These are phyloP conservation scores for Argentina anserina DNA, from an alignment of 306 rosid genomes.

Conservation along the genomic window DNA sequence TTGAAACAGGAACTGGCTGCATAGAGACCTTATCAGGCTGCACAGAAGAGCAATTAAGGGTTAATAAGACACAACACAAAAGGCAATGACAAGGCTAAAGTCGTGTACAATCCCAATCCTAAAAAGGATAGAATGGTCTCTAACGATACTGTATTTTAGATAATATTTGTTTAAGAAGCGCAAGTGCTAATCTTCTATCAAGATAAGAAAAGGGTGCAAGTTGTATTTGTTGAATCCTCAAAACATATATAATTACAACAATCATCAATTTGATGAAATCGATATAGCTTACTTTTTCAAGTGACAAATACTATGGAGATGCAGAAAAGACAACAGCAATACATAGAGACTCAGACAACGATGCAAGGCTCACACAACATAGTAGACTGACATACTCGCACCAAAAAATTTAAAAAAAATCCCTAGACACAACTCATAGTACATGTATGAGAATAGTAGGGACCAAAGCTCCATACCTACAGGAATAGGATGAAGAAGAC, in stretches of 20 bases:
- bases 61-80: not conserved
- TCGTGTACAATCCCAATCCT: not conserved
- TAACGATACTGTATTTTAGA: not conserved
- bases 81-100: not conserved
- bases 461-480: conserved; percentile 27
- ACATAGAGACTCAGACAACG: not conserved
- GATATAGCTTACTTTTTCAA: not conserved
- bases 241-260: not conserved
- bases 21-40: conserved; percentile 67
- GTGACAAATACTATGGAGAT: not conserved
- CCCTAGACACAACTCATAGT: not conserved
- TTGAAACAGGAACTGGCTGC: conserved; percentile 84
- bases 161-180: not conserved
- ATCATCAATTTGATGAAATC: not conserved
- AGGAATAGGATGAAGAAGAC: conserved; percentile 17
- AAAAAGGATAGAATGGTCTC: not conserved
- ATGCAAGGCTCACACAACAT: not conserved
- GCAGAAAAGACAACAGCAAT: not conserved
- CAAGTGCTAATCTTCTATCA: not conserved
- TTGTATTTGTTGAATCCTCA: not conserved
- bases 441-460: conserved; percentile 7
- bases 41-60: conserved; percentile 20
- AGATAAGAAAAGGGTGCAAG: not conserved
- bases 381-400: not conserved
- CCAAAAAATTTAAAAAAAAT: not conserved